phyloP scores from a whole-genome alignment of 2,329 filamentous ascomycete genomes.

The Beauveria sp. region DNA sequence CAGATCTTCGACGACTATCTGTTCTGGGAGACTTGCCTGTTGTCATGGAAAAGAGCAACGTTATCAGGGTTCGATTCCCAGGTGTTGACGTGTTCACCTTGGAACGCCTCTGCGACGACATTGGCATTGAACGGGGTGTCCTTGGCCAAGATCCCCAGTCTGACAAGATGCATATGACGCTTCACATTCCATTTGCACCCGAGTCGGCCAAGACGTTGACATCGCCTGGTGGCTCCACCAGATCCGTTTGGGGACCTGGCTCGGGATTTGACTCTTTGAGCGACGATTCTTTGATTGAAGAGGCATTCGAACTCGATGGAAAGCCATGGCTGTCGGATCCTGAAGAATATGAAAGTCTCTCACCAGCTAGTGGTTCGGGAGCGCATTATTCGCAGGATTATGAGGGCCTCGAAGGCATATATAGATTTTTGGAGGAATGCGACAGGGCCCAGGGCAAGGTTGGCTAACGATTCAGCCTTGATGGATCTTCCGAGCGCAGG shows the following conservation, averaged over 20 bases:
- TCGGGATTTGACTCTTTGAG: conserved; percentile 30
- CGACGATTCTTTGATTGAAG: conserved; percentile 29
- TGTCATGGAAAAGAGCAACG: conserved; percentile 57
- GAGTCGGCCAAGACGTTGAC: conserved; percentile 31
- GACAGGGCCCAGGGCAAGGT: conserved; percentile 35
- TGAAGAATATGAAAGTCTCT: conserved; percentile 44
- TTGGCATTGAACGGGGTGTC: conserved; percentile 73
- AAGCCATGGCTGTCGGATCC: conserved; percentile 42
- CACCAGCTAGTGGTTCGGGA: conserved; percentile 37
- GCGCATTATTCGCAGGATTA: conserved; percentile 40
- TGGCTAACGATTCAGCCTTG: conserved; percentile 16
- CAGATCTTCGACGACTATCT: conserved; percentile 72
- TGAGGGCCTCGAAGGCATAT: conserved; percentile 50
- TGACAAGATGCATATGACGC: conserved; percentile 62
- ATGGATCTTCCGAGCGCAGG: not conserved
- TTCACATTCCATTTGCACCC: conserved; percentile 83
- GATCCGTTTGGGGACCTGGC: conserved; percentile 36
- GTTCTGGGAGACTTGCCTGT: conserved; percentile 78
- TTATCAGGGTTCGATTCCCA: conserved; percentile 77
- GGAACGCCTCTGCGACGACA: conserved; percentile 75
- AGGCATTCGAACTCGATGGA: conserved; percentile 35
- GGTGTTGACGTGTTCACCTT: conserved; percentile 81
- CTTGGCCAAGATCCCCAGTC: conserved; percentile 67
- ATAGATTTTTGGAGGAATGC: conserved; percentile 52
- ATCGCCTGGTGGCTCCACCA: conserved; percentile 41